Percentiles rank a stretch among this genome's conserved stretches.
phyloP scores from a whole-genome alignment of 139 green algal genomes.

The Tetradesmus obliquus region DNA sequence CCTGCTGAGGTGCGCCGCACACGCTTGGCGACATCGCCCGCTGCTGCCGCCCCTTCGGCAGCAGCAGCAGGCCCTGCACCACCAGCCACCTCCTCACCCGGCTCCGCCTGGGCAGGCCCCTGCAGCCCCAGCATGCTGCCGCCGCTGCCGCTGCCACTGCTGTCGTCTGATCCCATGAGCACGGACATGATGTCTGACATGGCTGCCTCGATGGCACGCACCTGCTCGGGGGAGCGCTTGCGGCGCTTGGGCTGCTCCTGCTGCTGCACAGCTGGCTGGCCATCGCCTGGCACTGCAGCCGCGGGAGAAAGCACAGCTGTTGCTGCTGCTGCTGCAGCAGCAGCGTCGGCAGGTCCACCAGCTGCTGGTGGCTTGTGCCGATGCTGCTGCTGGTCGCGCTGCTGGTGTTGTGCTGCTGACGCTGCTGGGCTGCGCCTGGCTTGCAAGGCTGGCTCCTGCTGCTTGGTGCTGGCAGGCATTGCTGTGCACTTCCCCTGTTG shows the following conservation, averaged over 20 bases:
- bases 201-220: not conserved
- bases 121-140: not conserved
- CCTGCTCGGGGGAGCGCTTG: not conserved
- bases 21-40: not conserved
- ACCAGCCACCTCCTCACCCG: not conserved
- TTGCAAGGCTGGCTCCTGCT: not conserved
- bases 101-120: not conserved
- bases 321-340: not conserved
- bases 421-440: not conserved
- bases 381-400: not conserved
- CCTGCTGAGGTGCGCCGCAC: not conserved
- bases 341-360: not conserved
- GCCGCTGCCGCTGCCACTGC: not conserved
- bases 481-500: not conserved
- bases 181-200: not conserved
- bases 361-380: not conserved
- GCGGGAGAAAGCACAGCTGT: not conserved
- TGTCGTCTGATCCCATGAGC: not conserved
- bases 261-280: not conserved
- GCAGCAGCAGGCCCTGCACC: not conserved
- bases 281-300: not conserved
- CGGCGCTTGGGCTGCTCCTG: not conserved
- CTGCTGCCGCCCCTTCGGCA: not conserved
- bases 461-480: not conserved
- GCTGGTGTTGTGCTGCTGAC: not conserved